Base-by-base conservation (phyloP, 495 filamentous ascomycete species). In the Hyaloscypha variabilis region DNA sequence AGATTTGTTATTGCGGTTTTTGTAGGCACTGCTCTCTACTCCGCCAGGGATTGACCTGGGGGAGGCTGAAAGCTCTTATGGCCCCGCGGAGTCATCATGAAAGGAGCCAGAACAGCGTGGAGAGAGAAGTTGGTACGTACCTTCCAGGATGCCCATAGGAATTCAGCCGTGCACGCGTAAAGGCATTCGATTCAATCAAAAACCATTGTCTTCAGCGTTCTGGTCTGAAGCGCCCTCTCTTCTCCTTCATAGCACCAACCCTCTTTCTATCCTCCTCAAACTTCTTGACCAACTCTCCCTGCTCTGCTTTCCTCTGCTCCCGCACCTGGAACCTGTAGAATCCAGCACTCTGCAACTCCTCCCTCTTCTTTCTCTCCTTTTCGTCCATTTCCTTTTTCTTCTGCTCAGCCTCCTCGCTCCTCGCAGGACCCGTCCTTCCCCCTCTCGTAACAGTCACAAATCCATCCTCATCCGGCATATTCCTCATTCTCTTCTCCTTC, bases 311-410 rank as follows among this genome's bases (percentile, higher is more conserved):
- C 80, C 87, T 87, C 80, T 89, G 90, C 81, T 98, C 94, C 56
- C 94, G 79, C 67, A 85, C 83, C 83, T 99, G 95, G 82, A 97
- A 99, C 64, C 93, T 87, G 75, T 99, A 99, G 75, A 99, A 98
- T 71, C 92, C 90, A 36, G 85, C 84, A 46, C 39, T 46, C 39
- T 46, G 39, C 68, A 87, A 76, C 8, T 87, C 89, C 53, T 82
- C 77, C 77, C 81, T 87, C 78, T 83, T 87, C 75, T 84, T 85
- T 71, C 84, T 81, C 53, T 82, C 77, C 78, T 84, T 87, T 79
- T 93, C 88, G 73, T 90, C 82, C 83, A 92, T 88, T 81, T 87
- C 87, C 77, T 87, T 85, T 66, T 86, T 85, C 69, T 88, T 82
- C 72, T 85, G 87, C 76, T 88, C 85, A 13, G 90, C 88, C 71